A percentile compares a stretch with the other conserved stretches of the same genome.
Conservation (phyloP, 75 land plant genomes). For the Pinus albicaulis region DNA sequence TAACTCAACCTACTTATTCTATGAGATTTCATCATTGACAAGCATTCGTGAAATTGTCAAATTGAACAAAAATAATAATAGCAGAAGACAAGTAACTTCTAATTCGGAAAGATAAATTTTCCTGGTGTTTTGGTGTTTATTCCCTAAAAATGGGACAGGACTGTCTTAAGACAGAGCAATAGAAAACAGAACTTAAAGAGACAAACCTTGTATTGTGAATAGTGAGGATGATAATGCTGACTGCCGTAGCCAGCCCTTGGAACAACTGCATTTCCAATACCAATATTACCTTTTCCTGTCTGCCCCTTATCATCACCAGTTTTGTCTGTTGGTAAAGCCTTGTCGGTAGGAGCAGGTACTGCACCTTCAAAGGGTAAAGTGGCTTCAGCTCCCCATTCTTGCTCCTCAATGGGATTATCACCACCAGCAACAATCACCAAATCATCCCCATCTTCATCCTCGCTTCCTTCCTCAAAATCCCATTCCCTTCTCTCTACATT, state of each 20-base stretch:
- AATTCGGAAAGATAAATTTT: not conserved
- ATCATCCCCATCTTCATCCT: slow-evolving; percentile 83
- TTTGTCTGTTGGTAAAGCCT: slow-evolving; percentile 30
- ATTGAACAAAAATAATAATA: not conserved
- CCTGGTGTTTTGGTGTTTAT: not conserved
- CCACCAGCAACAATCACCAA: slow-evolving; percentile 68
- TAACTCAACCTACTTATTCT: not conserved
- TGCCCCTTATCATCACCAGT: slow-evolving; percentile 46
- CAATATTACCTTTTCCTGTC: slow-evolving; percentile 35
- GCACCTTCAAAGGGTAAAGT: slow-evolving; percentile 12
- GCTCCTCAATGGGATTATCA: slow-evolving; percentile 47
- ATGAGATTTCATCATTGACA: not conserved
- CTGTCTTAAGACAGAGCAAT: not conserved
- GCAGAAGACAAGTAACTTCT: not conserved
- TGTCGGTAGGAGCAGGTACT: slow-evolving; percentile 21
- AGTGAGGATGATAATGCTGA: slow-evolving; percentile 59
- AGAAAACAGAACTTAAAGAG: not conserved
- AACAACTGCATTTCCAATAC: slow-evolving; percentile 15
- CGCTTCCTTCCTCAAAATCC: slow-evolving; percentile 50
- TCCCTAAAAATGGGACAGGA: not conserved
- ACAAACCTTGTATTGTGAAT: slow-evolving; percentile 78
- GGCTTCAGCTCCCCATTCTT: slow-evolving; percentile 65
- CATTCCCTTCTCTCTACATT: slow-evolving; percentile 18
- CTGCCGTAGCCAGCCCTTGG: slow-evolving; percentile 38
- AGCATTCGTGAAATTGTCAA: not conserved